Base-by-base conservation (phyloP, 192 early-diverging fungal genomes). In the Spinellus fusiger region DNA sequence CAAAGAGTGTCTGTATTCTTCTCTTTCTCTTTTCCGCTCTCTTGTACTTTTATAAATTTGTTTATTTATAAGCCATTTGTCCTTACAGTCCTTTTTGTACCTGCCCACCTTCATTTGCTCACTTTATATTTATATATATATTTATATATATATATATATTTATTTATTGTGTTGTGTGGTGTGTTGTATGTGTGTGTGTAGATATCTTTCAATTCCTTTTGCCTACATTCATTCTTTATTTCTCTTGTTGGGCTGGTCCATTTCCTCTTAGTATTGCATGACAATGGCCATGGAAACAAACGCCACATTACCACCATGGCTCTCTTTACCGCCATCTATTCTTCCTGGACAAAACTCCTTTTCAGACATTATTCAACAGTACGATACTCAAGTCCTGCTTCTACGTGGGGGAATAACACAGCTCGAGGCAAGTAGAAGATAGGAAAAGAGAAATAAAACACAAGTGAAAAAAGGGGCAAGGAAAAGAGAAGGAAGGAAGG, bases 291-390 rank as follows among this genome's bases (percentile, higher is more conserved):
- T 44, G 40, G 13, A 12, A 44, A 44, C 18, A 18, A 12, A 44
- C 18, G 4, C 40, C 3, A 18, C 13, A 5, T 44, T 18, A 2
- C 18, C 40, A 31, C 40, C 48, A 58, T 67, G 65, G 57, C 44
- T 67, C 35, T 58, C 65, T 20, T 52, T 50, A 37, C 51, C 57
- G 10, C 54, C 51, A 28, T 48, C 51, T 29, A 60, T 60, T 29
- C 50, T 50, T 27, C 13, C 61, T n/a, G 34, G 51, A 52, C n/a
- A 60, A 15, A 40, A 67, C n/a, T 65, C 69, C 6, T 71, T 71
- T 53, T 27, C 62, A 29, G 69, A 71, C 22, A 47, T 71, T 23
- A 56, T 71, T 35, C 52, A 29, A n/a, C 58, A 56, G 31, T 71
- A 65, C 33, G 63, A 71, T 35, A 65, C 54, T 25, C 34, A 44